Percentiles rank a stretch among this genome's conserved stretches.
phyloP scores from a whole-genome alignment of 2,329 filamentous ascomycete genomes.

The Byssoonygena ceratinophila region DNA sequence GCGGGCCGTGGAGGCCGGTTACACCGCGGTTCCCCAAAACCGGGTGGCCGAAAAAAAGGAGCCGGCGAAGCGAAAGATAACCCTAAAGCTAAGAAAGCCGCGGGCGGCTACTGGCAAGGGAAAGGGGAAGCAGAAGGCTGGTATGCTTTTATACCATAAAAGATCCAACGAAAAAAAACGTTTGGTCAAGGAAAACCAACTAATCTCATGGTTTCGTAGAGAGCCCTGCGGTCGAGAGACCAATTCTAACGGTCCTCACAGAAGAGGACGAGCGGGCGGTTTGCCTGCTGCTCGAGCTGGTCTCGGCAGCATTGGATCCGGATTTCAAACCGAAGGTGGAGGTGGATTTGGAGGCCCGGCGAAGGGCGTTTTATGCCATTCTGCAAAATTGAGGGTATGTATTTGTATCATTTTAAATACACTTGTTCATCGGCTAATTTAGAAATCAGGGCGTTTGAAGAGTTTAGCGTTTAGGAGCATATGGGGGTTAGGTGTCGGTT shows the following conservation, averaged over 20 bases:
- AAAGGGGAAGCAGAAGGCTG: slow-evolving; percentile 6
- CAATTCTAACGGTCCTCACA: slow-evolving; percentile 7
- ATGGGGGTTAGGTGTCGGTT: not conserved
- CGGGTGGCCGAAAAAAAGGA: slow-evolving; percentile 6
- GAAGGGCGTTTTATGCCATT: slow-evolving; percentile 14
- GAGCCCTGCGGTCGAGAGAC: not conserved
- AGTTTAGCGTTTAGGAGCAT: no score
- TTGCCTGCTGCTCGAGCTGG: slow-evolving; percentile 18
- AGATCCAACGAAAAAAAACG: not conserved
- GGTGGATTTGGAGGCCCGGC: slow-evolving; percentile 15
- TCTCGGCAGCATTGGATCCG: slow-evolving; percentile 17
- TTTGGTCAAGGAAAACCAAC: not conserved
- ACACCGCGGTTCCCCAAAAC: slow-evolving; percentile 6
- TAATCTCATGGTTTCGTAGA: not conserved
- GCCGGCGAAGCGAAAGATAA: slow-evolving; percentile 2
- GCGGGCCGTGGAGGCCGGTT: slow-evolving; percentile 24
- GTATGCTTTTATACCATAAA: not conserved
- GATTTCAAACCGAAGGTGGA: slow-evolving; percentile 16
- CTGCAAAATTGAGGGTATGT: slow-evolving; percentile 6
- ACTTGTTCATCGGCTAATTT: not conserved
- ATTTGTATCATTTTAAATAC: no score
- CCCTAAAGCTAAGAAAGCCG: slow-evolving; percentile 12
- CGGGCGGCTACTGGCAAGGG: slow-evolving; percentile 12
- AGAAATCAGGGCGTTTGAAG: not conserved
- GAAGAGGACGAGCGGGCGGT: slow-evolving; percentile 17